Evolutionary conservation across 2,329 filamentous ascomycete species (phyloP), one percentile per base, ranked within the genome.

Genomic region (Cordyceps cicadae): DNA sequence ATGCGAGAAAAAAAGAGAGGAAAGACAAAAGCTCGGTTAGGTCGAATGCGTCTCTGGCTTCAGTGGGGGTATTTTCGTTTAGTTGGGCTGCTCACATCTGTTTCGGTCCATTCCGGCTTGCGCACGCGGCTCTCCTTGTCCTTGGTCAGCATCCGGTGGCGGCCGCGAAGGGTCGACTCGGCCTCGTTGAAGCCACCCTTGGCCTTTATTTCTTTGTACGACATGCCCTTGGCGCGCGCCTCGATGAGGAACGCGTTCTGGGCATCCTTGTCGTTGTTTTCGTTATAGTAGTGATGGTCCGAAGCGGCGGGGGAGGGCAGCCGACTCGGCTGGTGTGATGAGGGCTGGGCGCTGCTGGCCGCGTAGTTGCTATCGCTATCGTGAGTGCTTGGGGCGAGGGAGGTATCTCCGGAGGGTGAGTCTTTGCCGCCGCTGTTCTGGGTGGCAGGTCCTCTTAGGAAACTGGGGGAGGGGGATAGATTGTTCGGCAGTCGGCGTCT

Each of bases 91-190:
- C 87, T 79, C 72, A 90, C 87, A 73, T 92, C 87, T 1, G 75
- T 72, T 0, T 76, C 74, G 0, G 71, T 77, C 87, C 88, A 92
- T 61, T 79, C 72, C 0, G 88, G 88, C 70, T 83, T 85, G 8
- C 89, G 78, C 3, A 89, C 81, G 6, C 88, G 77, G 61, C 83
- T 78, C 39, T 80, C 76, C 66, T 83, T 83, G 14, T 74, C 72
- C 74, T 89, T 90, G 8, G 83, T 89, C 66, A 90, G 70, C 2
- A 80, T 83, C 5, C 88, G 78, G 65, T 82, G 85, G 0, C 87
- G 80, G 0, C 89, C 89, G 15, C 89, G 80, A 43, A 92, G 76
- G 0, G 89, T 92, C 12, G 87, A 88, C 72, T 90, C 87, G 1
- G 87, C 85, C 66, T 89, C 86, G 0, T 69, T 72, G 64, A 87